Conservation (phyloP, 2,329 filamentous ascomycete genomes). For the Stagonosporopsis vannaccii region DNA sequence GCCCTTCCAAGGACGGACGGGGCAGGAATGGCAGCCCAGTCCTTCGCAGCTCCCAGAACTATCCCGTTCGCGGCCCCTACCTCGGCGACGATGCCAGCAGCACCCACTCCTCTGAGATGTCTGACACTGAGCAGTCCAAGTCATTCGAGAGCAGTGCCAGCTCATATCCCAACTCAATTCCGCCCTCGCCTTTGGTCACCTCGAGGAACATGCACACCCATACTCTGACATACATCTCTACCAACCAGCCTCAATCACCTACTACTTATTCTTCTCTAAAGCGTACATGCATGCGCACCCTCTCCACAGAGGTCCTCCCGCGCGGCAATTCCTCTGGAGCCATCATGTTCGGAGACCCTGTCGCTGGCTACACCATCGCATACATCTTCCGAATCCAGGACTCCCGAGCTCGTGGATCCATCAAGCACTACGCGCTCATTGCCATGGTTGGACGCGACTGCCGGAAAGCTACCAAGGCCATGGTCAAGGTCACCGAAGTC, state of each 20-base stretch:
- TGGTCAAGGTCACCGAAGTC: conserved; percentile 51
- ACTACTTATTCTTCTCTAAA: conserved; percentile 63
- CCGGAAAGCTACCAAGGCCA: conserved; percentile 55
- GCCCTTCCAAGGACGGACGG: conserved; percentile 57
- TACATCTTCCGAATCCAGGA: conserved; percentile 67
- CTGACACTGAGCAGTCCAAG: conserved; percentile 49
- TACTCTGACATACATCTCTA: conserved; percentile 65
- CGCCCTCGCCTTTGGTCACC: conserved; percentile 54
- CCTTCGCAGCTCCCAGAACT: conserved; percentile 61
- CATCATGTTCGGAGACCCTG: conserved; percentile 65
- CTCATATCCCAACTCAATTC: conserved; percentile 46
- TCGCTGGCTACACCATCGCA: conserved; percentile 65
- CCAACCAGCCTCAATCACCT: conserved; percentile 62
- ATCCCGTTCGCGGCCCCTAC: conserved; percentile 57
- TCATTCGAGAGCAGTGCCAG: conserved; percentile 45
- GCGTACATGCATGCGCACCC: conserved; percentile 64
- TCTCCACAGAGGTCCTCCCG: conserved; percentile 65
- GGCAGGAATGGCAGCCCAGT: conserved; percentile 62
- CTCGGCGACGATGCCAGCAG: conserved; percentile 41
- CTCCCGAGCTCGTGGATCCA: conserved; percentile 63
- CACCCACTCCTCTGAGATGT: conserved; percentile 47
- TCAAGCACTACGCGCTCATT: conserved; percentile 64
- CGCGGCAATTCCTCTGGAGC: conserved; percentile 64
- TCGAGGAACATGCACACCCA: conserved; percentile 58
- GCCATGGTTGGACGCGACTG: conserved; percentile 65